Conservation (phyloP, 2,329 filamentous ascomycete genomes). For the Blastomyces parvus region DNA sequence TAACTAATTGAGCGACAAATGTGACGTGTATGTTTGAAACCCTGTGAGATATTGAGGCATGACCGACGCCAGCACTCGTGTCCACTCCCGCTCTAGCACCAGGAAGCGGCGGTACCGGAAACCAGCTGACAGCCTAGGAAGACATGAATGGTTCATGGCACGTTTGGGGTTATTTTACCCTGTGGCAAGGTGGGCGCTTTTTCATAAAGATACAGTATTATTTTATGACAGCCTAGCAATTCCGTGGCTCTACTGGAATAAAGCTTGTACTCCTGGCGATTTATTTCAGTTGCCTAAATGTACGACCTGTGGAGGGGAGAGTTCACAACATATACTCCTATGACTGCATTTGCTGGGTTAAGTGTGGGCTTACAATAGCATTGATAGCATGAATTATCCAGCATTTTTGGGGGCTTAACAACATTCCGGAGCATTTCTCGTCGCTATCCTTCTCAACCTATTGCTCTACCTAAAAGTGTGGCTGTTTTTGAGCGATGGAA, state of each 20-base stretch:
- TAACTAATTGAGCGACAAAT: not conserved
- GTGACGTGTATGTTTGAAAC: not conserved
- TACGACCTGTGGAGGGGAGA: not conserved
- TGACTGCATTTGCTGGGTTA: not conserved
- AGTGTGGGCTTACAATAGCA: not conserved
- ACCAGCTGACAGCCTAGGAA: not conserved
- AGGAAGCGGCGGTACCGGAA: not conserved
- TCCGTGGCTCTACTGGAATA: not conserved
- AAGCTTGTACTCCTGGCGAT: not conserved
- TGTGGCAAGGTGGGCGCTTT: not conserved
- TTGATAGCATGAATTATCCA: not conserved
- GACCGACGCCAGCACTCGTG: not conserved
- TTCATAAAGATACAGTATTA: not conserved
- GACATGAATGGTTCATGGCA: not conserved
- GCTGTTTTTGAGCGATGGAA: constrained; percentile 27
- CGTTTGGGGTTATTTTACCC: not conserved
- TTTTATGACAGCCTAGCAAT: not conserved
- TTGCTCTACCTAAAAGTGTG: not conserved
- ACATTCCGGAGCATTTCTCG: not conserved
- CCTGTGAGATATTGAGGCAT: not conserved
- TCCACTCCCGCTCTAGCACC: not conserved
- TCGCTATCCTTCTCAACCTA: not conserved
- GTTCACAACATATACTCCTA: not conserved
- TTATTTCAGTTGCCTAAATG: not conserved
- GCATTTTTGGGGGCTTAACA: not conserved